A percentile compares a stretch with the other conserved stretches of the same genome.
Evolutionary conservation across 331 rosid species (phyloP).

Genomic region (Rhamnella rubrinervis): DNA sequence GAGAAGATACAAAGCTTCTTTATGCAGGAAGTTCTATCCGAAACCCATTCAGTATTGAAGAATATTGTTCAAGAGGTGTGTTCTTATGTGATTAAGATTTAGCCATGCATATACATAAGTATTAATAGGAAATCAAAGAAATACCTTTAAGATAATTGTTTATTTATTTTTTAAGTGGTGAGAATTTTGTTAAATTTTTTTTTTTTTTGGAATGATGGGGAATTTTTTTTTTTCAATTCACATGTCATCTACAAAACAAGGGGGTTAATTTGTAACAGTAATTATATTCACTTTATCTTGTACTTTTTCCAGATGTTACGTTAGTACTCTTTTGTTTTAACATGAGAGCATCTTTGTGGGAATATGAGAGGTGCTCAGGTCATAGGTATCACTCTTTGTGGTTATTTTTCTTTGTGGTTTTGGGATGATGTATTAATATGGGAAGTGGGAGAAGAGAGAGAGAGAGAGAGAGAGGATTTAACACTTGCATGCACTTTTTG

Average conservation of each 20-base stretch:
- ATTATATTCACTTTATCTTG: not conserved
- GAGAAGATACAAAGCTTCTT: slow-evolving; percentile 99
- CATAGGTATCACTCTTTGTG: not conserved
- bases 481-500: not conserved
- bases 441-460: not conserved
- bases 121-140: not conserved
- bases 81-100: slow-evolving; percentile 5
- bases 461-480: not conserved
- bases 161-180: not conserved
- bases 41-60: slow-evolving; percentile 81
- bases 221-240: not conserved
- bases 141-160: not conserved
- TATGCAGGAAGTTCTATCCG: slow-evolving; percentile 98
- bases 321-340: not conserved
- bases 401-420: no score
- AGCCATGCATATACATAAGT: slow-evolving; percentile 1
- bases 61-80: slow-evolving; percentile 74
- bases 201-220: not conserved
- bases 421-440: no score
- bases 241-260: no score
- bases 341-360: not conserved
- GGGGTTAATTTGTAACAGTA: not conserved
- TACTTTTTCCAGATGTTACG: not conserved
- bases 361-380: not conserved
- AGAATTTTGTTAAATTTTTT: not conserved